Evolutionary conservation across 2,329 filamentous ascomycete species (phyloP).

Genomic region (Trichoderma sp.): DNA sequence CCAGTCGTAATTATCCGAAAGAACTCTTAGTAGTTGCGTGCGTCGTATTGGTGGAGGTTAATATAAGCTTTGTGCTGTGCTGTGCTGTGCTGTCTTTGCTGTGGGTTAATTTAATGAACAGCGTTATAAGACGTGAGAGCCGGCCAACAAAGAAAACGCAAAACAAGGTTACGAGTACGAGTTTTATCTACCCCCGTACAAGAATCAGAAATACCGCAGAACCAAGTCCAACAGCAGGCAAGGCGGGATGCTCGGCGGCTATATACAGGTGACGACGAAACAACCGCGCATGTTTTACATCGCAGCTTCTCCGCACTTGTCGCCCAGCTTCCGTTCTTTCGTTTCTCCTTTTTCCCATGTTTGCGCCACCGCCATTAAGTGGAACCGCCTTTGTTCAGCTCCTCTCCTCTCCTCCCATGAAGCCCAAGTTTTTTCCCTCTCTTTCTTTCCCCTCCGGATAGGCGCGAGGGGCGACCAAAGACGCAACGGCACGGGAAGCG

Average conservation of each 20-base stretch:
- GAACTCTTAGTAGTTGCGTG: not conserved
- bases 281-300: slow-evolving; percentile 20
- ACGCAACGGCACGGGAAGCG: not conserved
- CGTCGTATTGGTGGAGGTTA: not conserved
- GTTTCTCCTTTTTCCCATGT: not conserved
- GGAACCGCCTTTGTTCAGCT: slow-evolving; percentile 6
- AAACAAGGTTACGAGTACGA: not conserved
- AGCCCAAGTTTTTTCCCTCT: too few relatives aligned
- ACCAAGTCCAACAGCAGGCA: not conserved
- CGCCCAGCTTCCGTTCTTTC: not conserved
- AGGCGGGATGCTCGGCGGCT: slow-evolving; percentile 19
- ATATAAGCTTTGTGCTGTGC: not conserved
- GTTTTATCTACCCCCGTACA: not conserved
- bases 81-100: not conserved
- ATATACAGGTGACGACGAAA: slow-evolving; percentile 22
- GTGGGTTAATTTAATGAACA: not conserved
- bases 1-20: not conserved
- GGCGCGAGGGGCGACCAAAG: not conserved
- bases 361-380: not conserved
- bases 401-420: not conserved
- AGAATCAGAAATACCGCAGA: slow-evolving; percentile 22
- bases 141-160: not conserved
- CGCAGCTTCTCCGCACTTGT: not conserved
- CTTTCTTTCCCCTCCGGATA: not conserved
- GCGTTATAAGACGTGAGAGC: not conserved